Base-by-base conservation (phyloP, 768 basidiomycete species). In the Lentinula boryana region DNA sequence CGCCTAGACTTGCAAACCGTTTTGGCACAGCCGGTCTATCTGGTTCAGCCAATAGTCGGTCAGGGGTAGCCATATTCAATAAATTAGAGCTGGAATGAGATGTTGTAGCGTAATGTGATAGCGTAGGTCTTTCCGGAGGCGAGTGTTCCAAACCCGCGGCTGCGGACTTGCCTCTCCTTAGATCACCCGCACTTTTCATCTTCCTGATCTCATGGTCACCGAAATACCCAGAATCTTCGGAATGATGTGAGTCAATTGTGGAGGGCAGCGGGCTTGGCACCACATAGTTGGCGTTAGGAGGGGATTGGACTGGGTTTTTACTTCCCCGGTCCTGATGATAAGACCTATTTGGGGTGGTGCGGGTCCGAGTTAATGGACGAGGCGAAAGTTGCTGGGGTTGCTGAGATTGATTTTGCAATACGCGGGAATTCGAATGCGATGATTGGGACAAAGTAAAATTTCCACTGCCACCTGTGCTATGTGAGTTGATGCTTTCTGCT, bases 161-260 rank as follows among this genome's bases (percentile, higher is more conserved):
- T 63, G 69, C 70, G 16, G 71, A 66, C 66, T 69, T 73, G 72
- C 75, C 78, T 62, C 81, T 76, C 38, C 87, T 84, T 43, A 93
- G 75, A 70, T 92, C 91, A 40, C 89, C 91, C 21, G 91, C 91
- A 70, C 91, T 92, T 75, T 91, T 92, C 91, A 93, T 92, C 69
- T 84, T 87, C 62, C 89, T 84, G 48, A 91, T 70, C 68, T 91
- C 88, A 53, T 75, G 84, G 63, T 86, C 84, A 38, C 74, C 72
- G 65, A 72, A 72, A 61, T 75, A 71, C 55, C 76, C 74, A 5
- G 75, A 67, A 49, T 84, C 81, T 53, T 80, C 77, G 32, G 70
- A 70, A 60, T 66, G 65, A 60, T 61, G 58, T 3, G 62, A 53
- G 15, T 58, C 62, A 7, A n/a, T n/a, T n/a, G 56, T 51, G 4